These are phyloP conservation scores for Erigeron canadensis DNA, from an alignment of 129 eudicot species.

Conservation along the genomic window DNA sequence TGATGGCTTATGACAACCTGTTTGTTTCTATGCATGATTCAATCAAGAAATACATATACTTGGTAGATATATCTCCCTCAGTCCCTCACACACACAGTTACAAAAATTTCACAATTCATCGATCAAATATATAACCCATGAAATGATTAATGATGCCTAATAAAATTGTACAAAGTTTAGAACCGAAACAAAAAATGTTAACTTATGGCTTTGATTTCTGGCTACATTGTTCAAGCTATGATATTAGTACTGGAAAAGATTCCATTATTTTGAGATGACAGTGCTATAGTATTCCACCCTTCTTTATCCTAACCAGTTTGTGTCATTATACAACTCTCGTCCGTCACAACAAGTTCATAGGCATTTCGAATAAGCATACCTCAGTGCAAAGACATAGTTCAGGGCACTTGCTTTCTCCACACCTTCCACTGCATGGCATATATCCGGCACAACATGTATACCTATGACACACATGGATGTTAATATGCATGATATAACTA, in stretches of 20 bases:
- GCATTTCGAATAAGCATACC: constrained; percentile 44
- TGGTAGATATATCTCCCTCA: neutral
- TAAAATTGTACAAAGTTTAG: neutral
- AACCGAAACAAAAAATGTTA: neutral
- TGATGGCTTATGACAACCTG: neutral
- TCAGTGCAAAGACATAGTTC: constrained; percentile 93
- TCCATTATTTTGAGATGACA: neutral
- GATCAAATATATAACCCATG: neutral
- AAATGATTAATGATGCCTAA: neutral
- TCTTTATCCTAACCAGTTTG: neutral
- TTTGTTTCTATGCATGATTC: neutral
- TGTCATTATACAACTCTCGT: neutral
- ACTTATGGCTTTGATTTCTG: neutral
- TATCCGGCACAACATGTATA: constrained; percentile 95
- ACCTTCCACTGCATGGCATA: constrained; percentile 98
- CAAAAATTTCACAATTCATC: neutral
- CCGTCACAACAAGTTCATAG: neutral
- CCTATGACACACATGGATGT: constrained; percentile 35
- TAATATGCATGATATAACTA: neutral
- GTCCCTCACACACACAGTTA: neutral
- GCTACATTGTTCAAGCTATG: neutral
- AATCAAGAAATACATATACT: neutral
- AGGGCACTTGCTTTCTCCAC: constrained; percentile 96
- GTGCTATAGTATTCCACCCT: neutral
- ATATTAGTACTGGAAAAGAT: neutral